These are phyloP conservation scores for Lachancea sp. DNA, from an alignment of 805 yeast species.

Conservation along the genomic window DNA sequence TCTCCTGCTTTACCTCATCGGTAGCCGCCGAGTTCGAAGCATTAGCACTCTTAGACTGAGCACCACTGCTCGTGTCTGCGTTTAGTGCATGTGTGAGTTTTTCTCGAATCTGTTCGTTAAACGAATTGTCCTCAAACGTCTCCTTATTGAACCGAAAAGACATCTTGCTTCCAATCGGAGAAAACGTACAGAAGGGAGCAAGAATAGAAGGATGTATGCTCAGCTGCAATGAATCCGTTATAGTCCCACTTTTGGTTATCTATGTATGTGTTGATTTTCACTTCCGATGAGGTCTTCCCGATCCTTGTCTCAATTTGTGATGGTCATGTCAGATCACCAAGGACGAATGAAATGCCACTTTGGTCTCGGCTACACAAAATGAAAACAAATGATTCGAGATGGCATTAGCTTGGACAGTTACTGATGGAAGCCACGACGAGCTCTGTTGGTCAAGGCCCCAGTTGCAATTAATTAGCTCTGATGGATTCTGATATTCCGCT, in stretches of 20 bases:
- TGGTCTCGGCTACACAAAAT: constrained; percentile 1
- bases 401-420: neutral
- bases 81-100: constrained; percentile 26
- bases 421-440: neutral
- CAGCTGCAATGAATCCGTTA: too few species aligned
- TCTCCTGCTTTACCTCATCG: constrained; percentile 9
- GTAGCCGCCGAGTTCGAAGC: constrained; percentile 5
- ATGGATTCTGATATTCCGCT: constrained; percentile 8
- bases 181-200: too few species aligned
- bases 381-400: neutral
- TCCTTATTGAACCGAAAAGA: constrained; percentile 29
- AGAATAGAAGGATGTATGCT: too few species aligned
- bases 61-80: constrained; percentile 10
- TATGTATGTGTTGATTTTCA: too few species aligned
- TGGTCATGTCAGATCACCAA: neutral
- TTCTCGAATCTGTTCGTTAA: constrained; percentile 26
- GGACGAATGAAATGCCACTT: too few species aligned
- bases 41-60: constrained; percentile 2
- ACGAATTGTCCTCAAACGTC: constrained; percentile 28
- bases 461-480: neutral
- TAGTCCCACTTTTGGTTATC: too few species aligned
- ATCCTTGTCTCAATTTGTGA: neutral
- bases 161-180: too few species aligned
- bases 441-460: neutral
- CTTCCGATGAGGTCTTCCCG: neutral